Evolutionary conservation across 805 yeast genomes (phyloP), one percentile per base, ranked within the genome.

Genomic region (Metschnikowia sp.): DNA sequence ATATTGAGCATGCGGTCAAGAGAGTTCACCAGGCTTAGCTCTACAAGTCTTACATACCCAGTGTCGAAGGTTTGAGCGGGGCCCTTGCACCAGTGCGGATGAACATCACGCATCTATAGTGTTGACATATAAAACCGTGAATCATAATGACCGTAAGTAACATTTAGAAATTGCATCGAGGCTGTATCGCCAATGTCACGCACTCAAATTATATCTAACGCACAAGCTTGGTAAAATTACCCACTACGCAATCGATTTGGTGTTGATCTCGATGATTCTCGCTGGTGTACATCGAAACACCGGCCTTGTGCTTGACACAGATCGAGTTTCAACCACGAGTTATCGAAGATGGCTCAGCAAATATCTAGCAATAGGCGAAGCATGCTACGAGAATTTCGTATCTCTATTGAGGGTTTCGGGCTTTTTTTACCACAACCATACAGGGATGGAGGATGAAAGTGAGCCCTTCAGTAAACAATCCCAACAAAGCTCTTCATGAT

Each of bases 271-370:
- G 2, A 81, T 94, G 63, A 73, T 91, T 11, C 70, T 92, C 38
- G 96, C 97, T 0, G 96, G 96, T 3, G 77, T 91, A 44, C 85
- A 88, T 62, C 78, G 89, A 52, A 83, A 87, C 52, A 86, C 96
- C 0, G 97, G 97, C 0, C 72, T 83, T 40, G 78, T 77, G 50
- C 63, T 82, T 64, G 74, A 80, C 61, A 72, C 83, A 8, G 59
- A 70, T 31, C 62, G 66, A 43, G 72, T 81, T 45, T 80, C 81
- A 15, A 75, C 83, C 51, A 58, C 63, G 50, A 66, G 66, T 48
- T 55, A 76, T 53, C 68, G 81, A 10, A 63, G 69, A 32, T 76
- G 79, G 70, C 64, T 84, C 37, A 71, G 73, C 18, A 74, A 75
- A 46, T 83, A 81, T 52, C 67, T 85, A 30, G 61, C 69, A 3